A percentile compares a stretch with the other conserved stretches of the same genome.
These are phyloP conservation scores for Coemansia sp. DNA, from an alignment of 192 early-diverging fungal genomes.

Conservation along the genomic window DNA sequence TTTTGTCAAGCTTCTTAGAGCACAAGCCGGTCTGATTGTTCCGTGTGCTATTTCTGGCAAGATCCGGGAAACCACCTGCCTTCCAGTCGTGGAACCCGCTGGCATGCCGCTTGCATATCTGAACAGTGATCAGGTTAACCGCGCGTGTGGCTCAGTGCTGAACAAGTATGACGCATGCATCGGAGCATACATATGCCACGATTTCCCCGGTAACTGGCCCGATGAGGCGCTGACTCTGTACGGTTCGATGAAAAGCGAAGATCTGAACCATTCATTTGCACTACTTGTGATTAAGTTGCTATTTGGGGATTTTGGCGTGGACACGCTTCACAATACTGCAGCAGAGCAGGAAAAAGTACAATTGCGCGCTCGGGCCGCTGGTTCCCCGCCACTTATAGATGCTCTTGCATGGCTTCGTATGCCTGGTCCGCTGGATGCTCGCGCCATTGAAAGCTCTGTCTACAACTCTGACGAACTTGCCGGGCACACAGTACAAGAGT, in stretches of 20 bases:
- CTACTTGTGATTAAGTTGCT: conserved; percentile 40
- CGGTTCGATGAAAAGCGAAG: conserved; percentile 21
- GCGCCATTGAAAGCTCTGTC: conserved; percentile 11
- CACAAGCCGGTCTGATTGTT: conserved; percentile 31
- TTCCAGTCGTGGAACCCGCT: conserved; percentile 21
- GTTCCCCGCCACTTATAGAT: conserved; percentile 40
- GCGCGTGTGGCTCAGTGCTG: conserved; percentile 14
- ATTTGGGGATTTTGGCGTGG: conserved; percentile 52
- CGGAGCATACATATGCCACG: conserved; percentile 23
- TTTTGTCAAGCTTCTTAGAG: conserved; percentile 26
- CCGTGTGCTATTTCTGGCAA: conserved; percentile 20
- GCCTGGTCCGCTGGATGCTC: conserved; percentile 37
- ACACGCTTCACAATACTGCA: conserved; percentile 27
- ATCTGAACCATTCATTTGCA: conserved; percentile 26
- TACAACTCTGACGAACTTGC: not conserved
- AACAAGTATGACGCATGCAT: conserved; percentile 30
- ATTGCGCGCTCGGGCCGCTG: conserved; percentile 16
- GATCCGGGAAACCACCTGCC: conserved; percentile 11
- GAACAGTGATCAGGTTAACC: conserved; percentile 36
- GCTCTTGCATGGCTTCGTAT: conserved; percentile 43
- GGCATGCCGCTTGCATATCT: conserved; percentile 44
- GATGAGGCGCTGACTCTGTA: conserved; percentile 48
- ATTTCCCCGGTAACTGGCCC: conserved; percentile 27
- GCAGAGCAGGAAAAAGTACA: conserved; percentile 15
- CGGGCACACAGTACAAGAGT: conserved; percentile 15